Evolutionary conservation across 2,329 filamentous ascomycete species (phyloP).

Genomic region (Ciborinia camelliae): DNA sequence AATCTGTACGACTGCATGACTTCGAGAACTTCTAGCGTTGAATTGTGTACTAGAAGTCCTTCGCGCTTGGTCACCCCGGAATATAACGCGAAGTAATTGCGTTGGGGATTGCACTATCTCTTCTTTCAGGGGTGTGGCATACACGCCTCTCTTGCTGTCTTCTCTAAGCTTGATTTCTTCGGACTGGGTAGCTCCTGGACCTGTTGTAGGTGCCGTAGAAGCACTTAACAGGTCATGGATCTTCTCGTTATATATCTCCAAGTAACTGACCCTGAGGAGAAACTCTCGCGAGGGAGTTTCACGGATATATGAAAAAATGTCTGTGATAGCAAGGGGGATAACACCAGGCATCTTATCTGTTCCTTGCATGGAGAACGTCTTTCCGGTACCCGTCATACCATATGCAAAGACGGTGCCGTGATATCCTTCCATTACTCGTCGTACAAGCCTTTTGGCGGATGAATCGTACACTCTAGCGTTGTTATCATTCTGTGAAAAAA

Average conservation of each 20-base stretch:
- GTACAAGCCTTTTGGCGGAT: slow-evolving; percentile 86
- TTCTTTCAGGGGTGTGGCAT: slow-evolving; percentile 92
- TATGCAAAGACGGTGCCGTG: slow-evolving; percentile 98
- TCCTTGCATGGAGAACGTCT: slow-evolving; percentile 99
- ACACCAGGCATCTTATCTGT: slow-evolving; percentile 94
- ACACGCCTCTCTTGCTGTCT: slow-evolving; percentile 93
- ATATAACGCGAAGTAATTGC: slow-evolving; percentile 90
- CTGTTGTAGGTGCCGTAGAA: slow-evolving; percentile 54
- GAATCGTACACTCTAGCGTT: slow-evolving; percentile 95
- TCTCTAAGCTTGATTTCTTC: slow-evolving; percentile 98
- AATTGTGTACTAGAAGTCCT: slow-evolving; percentile 94
- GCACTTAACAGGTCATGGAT: slow-evolving; percentile 91
- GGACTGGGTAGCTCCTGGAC: slow-evolving; percentile 54
- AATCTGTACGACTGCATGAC: slow-evolving; percentile 97
- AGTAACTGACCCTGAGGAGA: slow-evolving; percentile 88
- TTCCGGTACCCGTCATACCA: slow-evolving; percentile 97
- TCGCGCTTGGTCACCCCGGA: slow-evolving; percentile 85
- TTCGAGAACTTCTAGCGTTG: slow-evolving; percentile 93
- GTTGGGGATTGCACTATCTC: slow-evolving; percentile 98
- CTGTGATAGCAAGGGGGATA: slow-evolving; percentile 93
- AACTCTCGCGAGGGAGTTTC: slow-evolving; percentile 96
- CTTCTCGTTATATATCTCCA: slow-evolving; percentile 98
- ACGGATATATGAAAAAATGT: slow-evolving; percentile 98
- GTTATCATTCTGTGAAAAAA: slow-evolving; percentile 90
- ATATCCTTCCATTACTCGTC: slow-evolving; percentile 98